Evolutionary conservation across 257 asterid species (phyloP), one percentile per base, ranked within the genome.

Genomic region (Solanum commersonii): DNA sequence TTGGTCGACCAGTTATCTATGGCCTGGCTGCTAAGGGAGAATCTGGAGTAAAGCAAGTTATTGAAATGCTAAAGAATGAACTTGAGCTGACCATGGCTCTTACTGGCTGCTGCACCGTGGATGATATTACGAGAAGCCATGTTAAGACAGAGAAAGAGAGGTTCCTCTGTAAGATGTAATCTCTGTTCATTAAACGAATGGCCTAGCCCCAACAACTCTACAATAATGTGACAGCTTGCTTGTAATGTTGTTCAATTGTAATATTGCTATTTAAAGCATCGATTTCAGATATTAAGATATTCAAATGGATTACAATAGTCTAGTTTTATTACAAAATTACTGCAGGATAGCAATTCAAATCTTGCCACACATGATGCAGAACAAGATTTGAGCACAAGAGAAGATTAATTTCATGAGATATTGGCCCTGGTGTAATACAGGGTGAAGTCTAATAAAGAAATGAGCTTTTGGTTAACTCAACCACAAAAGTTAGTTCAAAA

Each of bases 1-100:
- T 94, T 74, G 96, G 96, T 29, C 90, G 96, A 74, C 96, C 96
- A 16, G 84, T 93, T 34, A 8, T 93, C 33, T 94, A 90, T 73
- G 93, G 95, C 6, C 88, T 93, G 90, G 94, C 95, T 15, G 92
- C 93, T 8, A 92, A 84, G 89, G 98, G 95, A n/a, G 92, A 91
- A 89, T 10, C 87, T 11, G 96, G 96, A 84, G 95, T 92, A 82
- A 90, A 87, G 77, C 88, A 86, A 35, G 95, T 93, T 10, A 42
- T 93, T 13, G 78, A 84, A 87, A 93, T 92, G 95, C 89, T 93
- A 56, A 93, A 93, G 89, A 88, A 93, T 25, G 95, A 94, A 90
- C 94, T 94, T 38, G 96, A 94, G 89, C 89, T 90, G 29, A 89
- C 94, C 73, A 94, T 94, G 98, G 93, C 95, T 15, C 90, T 93